Percentiles rank a stretch among this genome's conserved stretches.
These are phyloP conservation scores for Chlorella sorokiniana DNA, from an alignment of 139 green algal species.

Conservation along the genomic window DNA sequence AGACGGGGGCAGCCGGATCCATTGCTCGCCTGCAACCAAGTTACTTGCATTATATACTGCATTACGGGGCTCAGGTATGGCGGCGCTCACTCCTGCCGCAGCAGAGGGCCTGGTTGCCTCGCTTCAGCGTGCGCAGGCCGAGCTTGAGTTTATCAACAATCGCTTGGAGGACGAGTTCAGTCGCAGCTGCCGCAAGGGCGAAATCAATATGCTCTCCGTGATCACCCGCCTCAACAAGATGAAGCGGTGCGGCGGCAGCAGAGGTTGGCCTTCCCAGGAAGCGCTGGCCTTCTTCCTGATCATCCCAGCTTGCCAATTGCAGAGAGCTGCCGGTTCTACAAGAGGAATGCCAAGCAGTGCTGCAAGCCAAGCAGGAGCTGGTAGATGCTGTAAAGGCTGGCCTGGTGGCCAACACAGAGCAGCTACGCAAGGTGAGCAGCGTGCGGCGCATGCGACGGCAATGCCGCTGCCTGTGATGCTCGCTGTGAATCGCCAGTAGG, in stretches of 20 bases:
- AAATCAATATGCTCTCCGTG: constrained; percentile 25
- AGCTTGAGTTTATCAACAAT: constrained; percentile 10
- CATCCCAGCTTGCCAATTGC: neutral
- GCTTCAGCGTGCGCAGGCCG: constrained; percentile 21
- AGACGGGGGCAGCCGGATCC: neutral
- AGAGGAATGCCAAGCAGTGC: constrained; percentile 31
- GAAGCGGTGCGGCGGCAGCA: constrained; percentile 1
- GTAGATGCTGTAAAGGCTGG: constrained; percentile 35
- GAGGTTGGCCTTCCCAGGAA: too few relatives aligned
- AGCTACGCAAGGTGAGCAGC: constrained; percentile 20
- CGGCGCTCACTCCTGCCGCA: neutral
- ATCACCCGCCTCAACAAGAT: constrained; percentile 33
- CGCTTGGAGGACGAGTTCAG: constrained; percentile 35
- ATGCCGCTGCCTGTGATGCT: too few relatives aligned
- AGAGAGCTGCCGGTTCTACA: constrained; percentile 26
- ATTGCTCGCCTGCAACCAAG: neutral
- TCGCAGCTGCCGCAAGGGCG: constrained; percentile 9
- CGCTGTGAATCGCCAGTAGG: too few relatives aligned
- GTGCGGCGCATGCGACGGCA: too few relatives aligned
- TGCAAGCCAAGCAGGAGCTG: constrained; percentile 36
- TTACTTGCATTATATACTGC: neutral
- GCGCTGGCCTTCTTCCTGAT: neutral
- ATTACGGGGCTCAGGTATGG: neutral
- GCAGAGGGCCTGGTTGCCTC: constrained; percentile 23
- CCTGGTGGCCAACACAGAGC: constrained; percentile 21